These are phyloP conservation scores for Metschnikowia proteae DNA, from an alignment of 805 yeast genomes.

Conservation along the genomic window DNA sequence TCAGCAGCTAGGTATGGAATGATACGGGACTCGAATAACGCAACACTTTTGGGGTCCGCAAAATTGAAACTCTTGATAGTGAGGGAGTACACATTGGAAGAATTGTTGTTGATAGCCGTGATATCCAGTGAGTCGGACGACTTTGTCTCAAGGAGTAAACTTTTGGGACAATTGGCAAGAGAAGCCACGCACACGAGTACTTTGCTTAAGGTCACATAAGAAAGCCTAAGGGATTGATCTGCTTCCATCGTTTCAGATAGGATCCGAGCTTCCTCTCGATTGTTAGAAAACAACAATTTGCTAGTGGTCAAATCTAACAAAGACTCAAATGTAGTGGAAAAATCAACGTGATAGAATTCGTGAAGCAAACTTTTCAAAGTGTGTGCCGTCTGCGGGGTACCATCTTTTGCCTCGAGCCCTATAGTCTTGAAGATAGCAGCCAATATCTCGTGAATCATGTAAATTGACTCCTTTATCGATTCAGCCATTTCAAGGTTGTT, in stretches of 20 bases:
- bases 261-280: conserved; percentile 5
- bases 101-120: conserved; percentile 20
- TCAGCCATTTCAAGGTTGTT: conserved; percentile 14
- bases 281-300: not conserved
- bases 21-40: conserved; percentile 14
- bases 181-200: conserved; percentile 24
- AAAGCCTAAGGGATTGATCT: conserved; percentile 8
- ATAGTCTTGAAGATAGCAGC: conserved; percentile 18
- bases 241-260: not conserved
- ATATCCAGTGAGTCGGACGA: conserved; percentile 26
- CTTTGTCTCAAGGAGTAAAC: conserved; percentile 19
- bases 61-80: conserved; percentile 17
- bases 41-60: conserved; percentile 2
- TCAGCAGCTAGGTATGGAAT: conserved; percentile 25
- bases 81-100: conserved; percentile 22
- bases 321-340: conserved; percentile 18
- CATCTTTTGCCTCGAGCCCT: conserved; percentile 11
- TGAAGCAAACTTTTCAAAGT: conserved; percentile 23
- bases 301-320: conserved; percentile 16
- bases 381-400: conserved; percentile 15
- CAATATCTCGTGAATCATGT: conserved; percentile 25
- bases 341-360: conserved; percentile 23
- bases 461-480: conserved; percentile 26
- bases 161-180: conserved; percentile 24
- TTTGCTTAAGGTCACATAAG: conserved; percentile 25